Evolutionary conservation across 106 monocot species (phyloP).

Genomic region (Dioscorea alata): DNA sequence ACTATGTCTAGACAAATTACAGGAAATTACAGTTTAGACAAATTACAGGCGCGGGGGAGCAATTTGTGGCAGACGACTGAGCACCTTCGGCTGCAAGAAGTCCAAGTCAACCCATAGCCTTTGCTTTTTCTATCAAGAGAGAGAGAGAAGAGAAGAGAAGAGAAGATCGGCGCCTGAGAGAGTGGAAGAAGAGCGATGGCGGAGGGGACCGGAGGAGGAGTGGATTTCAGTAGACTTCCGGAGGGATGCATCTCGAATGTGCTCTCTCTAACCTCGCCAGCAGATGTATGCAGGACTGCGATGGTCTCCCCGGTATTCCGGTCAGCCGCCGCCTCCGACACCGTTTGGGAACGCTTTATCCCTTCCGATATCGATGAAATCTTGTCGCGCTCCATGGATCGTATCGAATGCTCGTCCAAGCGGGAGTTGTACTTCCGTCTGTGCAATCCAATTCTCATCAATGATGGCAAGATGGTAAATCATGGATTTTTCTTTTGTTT

Average conservation of each 20-base stretch:
- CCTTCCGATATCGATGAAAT: constrained; percentile 29
- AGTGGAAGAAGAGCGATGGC: too few relatives aligned
- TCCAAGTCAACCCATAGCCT: too few relatives aligned
- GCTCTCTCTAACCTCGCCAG: constrained; percentile 36
- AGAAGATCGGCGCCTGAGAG: too few relatives aligned
- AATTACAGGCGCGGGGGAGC: too few relatives aligned
- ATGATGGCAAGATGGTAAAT: constrained; percentile 32
- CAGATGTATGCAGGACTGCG: constrained; percentile 34
- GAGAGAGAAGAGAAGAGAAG: too few relatives aligned
- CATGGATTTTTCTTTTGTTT: too few relatives aligned
- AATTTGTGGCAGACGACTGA: too few relatives aligned
- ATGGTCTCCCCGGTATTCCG: constrained; percentile 27
- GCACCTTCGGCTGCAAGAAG: too few relatives aligned
- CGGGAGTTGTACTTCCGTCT: constrained; percentile 39
- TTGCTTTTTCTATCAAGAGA: too few relatives aligned
- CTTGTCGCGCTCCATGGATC: constrained; percentile 22
- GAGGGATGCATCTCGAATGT: constrained; percentile 47
- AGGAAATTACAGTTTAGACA: too few relatives aligned
- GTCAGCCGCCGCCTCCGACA: constrained; percentile 33
- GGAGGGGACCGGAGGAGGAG: too few relatives aligned
- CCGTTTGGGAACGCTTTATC: constrained; percentile 38
- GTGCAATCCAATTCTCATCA: constrained; percentile 41
- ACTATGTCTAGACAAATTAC: too few relatives aligned
- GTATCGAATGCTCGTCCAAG: constrained; percentile 19
- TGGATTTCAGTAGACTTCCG: not conserved